Conservation (phyloP, 768 basidiomycete genomes). For the Termitomyces sp. region DNA sequence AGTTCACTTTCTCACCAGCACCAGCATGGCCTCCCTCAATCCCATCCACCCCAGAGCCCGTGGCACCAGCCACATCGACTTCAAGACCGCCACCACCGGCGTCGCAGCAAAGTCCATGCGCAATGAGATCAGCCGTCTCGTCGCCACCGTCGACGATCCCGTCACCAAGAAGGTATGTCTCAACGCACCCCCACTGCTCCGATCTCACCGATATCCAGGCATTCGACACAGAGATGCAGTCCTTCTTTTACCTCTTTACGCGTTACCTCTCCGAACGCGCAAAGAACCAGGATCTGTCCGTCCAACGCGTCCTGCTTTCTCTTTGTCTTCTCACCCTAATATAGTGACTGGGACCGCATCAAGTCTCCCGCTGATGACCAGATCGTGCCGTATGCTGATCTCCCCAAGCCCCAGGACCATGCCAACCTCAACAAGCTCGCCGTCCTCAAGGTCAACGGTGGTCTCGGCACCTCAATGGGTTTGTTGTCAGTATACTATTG, state of each 20-base stretch:
- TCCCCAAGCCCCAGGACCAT: conserved; percentile 56
- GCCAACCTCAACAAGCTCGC: conserved; percentile 87
- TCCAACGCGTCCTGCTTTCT: conserved; percentile 12
- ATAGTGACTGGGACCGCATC: conserved; percentile 86
- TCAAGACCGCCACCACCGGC: conserved; percentile 96
- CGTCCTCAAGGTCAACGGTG: conserved; percentile 94
- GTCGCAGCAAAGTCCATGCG: conserved; percentile 95
- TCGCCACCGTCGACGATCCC: conserved; percentile 77
- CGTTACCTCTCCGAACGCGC: conserved; percentile 90
- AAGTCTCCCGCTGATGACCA: conserved; percentile 83
- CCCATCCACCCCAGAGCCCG: conserved; percentile 72
- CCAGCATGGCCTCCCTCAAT: conserved; percentile 54
- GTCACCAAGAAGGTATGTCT: conserved; percentile 71
- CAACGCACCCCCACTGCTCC: background rate
- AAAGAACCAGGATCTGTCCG: conserved; percentile 82
- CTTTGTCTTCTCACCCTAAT: conserved; percentile 5
- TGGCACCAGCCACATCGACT: conserved; percentile 84
- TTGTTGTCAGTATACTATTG: conserved; percentile 17
- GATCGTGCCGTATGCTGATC: conserved; percentile 77
- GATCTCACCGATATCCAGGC: conserved; percentile 43
- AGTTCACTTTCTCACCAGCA: conserved; percentile 15
- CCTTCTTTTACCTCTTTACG: conserved; percentile 94
- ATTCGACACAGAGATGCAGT: conserved; percentile 95
- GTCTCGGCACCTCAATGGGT: conserved; percentile 90
- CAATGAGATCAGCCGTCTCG: conserved; percentile 95